phyloP scores from a whole-genome alignment of 306 rosid genomes.

The Neltuma alba region DNA sequence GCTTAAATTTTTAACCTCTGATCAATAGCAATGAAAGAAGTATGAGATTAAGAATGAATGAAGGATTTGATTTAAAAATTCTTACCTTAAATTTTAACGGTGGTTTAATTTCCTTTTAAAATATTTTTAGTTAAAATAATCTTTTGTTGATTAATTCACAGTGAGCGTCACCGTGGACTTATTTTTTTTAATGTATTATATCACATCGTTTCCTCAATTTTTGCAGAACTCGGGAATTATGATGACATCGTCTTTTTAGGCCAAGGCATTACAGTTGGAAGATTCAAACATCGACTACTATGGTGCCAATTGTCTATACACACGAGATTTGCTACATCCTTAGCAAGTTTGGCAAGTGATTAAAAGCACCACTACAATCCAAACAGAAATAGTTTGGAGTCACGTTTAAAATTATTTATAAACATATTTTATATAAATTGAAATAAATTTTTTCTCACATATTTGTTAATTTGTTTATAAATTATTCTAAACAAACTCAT shows the following conservation, averaged over 20 bases:
- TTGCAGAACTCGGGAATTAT: background rate
- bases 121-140: background rate
- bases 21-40: background rate
- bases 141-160: background rate
- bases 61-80: background rate
- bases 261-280: background rate
- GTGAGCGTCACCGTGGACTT: too few relatives aligned
- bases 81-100: background rate
- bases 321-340: background rate
- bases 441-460: too few relatives aligned
- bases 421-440: too few relatives aligned
- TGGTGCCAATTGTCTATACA: too few relatives aligned
- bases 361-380: too few relatives aligned
- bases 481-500: too few relatives aligned
- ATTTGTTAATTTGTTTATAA: too few relatives aligned
- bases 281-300: too few relatives aligned
- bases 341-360: too few relatives aligned
- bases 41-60: background rate
- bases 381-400: too few relatives aligned
- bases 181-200: too few relatives aligned
- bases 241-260: background rate
- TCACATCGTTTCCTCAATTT: background rate
- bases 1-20: background rate
- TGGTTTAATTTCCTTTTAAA: background rate
- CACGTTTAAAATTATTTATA: too few relatives aligned